These are phyloP conservation scores for Austroboletus novae-zelandiae DNA, from an alignment of 1,284 basidiomycete species.

Conservation along the genomic window DNA sequence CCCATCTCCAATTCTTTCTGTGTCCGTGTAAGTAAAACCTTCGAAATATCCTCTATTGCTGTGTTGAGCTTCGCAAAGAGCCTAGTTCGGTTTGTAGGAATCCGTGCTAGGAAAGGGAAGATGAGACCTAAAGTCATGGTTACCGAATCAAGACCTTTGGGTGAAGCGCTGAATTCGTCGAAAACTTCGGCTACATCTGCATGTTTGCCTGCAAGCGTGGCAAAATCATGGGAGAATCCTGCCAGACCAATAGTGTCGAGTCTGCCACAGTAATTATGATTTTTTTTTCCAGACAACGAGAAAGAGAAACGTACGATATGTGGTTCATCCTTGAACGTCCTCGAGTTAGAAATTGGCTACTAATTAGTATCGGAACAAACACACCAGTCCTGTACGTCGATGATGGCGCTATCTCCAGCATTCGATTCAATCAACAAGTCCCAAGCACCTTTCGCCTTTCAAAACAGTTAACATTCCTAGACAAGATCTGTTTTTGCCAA, in stretches of 20 bases:
- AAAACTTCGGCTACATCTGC: constrained; percentile 45
- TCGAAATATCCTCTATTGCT: constrained; percentile 45
- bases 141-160: constrained; percentile 26
- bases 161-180: constrained; percentile 26
- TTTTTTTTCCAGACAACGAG: not conserved
- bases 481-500: not conserved
- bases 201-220: constrained; percentile 37
- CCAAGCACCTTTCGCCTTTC: constrained; percentile 46
- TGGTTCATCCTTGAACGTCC: constrained; percentile 40
- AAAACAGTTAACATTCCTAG: not conserved
- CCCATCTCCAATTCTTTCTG: constrained; percentile 39
- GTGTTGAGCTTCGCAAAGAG: constrained; percentile 36
- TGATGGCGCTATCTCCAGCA: constrained; percentile 30
- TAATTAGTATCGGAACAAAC: not conserved
- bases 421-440: constrained; percentile 41
- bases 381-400: constrained; percentile 47
- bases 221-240: constrained; percentile 43
- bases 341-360: not conserved
- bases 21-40: constrained; percentile 44
- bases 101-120: constrained; percentile 40
- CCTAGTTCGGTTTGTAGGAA: constrained; percentile 42
- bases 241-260: constrained; percentile 38
- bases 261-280: constrained; percentile 32
- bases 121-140: constrained; percentile 40
- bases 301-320: constrained; percentile 37